phyloP scores from a whole-genome alignment of 2,329 filamentous ascomycete genomes.

The Curvularia sp. region DNA sequence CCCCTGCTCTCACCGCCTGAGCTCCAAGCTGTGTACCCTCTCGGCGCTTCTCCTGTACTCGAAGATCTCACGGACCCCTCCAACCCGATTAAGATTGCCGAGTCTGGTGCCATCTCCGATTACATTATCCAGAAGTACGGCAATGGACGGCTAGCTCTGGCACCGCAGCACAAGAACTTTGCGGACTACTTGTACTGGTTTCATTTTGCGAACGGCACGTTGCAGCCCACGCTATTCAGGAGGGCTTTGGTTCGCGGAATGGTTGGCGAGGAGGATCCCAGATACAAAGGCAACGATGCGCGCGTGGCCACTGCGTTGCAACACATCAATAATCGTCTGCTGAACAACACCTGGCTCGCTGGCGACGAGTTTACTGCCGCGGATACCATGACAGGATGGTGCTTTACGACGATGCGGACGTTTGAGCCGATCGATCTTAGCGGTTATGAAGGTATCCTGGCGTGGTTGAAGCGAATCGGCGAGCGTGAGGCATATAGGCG shows the following conservation, averaged over 20 bases:
- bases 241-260: constrained; percentile 41
- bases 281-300: constrained; percentile 40
- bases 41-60: constrained; percentile 67
- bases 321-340: constrained; percentile 60
- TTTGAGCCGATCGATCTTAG: constrained; percentile 55
- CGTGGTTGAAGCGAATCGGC: constrained; percentile 39
- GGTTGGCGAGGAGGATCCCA: constrained; percentile 44
- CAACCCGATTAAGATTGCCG: constrained; percentile 62
- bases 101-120: constrained; percentile 66
- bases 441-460: constrained; percentile 41
- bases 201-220: constrained; percentile 59
- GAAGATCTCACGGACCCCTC: constrained; percentile 57
- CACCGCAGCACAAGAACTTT: constrained; percentile 58
- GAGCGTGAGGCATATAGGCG: constrained; percentile 44
- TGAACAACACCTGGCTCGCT: constrained; percentile 61
- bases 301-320: constrained; percentile 52
- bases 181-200: constrained; percentile 71
- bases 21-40: constrained; percentile 46
- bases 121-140: constrained; percentile 65
- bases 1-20: constrained; percentile 53
- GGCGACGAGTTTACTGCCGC: constrained; percentile 69
- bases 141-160: constrained; percentile 57
- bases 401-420: constrained; percentile 66
- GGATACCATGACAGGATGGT: constrained; percentile 69
- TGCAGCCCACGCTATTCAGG: constrained; percentile 50